Evolutionary conservation across 176 grass and related monocot genomes (phyloP), one percentile per base, ranked within the genome.

Genomic region (Eragrostis curvula): DNA sequence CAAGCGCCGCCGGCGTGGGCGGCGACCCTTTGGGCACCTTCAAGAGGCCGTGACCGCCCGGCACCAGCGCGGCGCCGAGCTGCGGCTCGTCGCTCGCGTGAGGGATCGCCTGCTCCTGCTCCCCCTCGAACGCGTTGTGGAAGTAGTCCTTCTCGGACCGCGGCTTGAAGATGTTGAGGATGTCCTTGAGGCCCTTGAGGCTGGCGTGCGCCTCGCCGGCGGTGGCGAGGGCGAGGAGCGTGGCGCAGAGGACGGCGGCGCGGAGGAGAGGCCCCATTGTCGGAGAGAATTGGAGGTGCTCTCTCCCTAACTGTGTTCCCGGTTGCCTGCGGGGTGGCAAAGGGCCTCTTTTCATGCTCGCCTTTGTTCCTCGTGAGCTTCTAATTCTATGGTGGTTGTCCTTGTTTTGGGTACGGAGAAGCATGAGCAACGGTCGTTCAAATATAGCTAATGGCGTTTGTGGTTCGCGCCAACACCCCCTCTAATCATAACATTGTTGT

Each of bases 101-200:
- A 48, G 66, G 66, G 5, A 16, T 3, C 57, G 28, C 5, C 50
- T 68, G 7, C 78, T 43, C 73, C 66, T 71, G n/a, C 73, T 23
- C 20, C 9, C 41, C 71, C 56, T 66, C 11, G 79, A 83, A 78
- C 5, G 73, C 83, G 58, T 82, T 81, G 60, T 47, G 85, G 73
- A 83, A 82, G 79, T 68, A 67, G 17, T 90, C 83, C 42, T 27
- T 57, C 79, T 73, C 83, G 17, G 61, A 57, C 3, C 88, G 66
- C 9, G 79, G 73, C 23, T 25, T 30, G 73, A 90, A 90, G 79
- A 90, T 83, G 73, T 73, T 83, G 79, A 86, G 71, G 42, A 77
- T 8, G 2, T 86, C 73, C 59, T 3, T 12, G 32, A 53, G 1
- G 59, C 10, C 58, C 23, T 61, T 27, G 24, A 61, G 58, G 58